A percentile compares a stretch with the other conserved stretches of the same genome.
Conservation (phyloP, 1,284 basidiomycete species). For the Volvariella surrecta region DNA sequence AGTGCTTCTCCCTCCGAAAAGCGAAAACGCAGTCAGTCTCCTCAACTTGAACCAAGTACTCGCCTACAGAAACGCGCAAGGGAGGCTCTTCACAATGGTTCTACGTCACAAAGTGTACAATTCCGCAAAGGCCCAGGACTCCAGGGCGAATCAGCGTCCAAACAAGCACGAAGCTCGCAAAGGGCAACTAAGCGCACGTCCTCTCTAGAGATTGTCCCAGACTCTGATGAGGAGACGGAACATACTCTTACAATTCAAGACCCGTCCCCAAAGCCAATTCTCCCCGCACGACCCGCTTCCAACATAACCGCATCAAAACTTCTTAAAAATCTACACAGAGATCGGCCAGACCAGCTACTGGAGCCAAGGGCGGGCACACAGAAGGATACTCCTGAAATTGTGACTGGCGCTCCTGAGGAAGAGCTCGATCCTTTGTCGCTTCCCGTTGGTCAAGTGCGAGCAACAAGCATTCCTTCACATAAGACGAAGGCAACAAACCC, state of each 20-base stretch:
- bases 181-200: conserved; percentile 13
- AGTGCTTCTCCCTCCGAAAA: conserved; percentile 4
- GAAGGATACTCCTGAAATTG: too few species aligned
- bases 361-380: too few species aligned
- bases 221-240: conserved; percentile 28
- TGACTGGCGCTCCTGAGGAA: too few species aligned
- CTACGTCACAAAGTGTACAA: too few species aligned
- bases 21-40: conserved; percentile 3
- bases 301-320: too few species aligned
- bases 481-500: conserved; percentile 41
- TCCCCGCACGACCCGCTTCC: too few species aligned
- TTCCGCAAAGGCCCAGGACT: too few species aligned
- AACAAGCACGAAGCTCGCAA: not conserved
- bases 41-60: conserved; percentile 12
- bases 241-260: too few species aligned
- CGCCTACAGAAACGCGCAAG: conserved; percentile 18
- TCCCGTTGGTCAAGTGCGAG: conserved; percentile 9
- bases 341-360: too few species aligned
- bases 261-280: too few species aligned
- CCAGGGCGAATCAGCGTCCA: conserved; percentile 2
- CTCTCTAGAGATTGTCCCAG: conserved; percentile 25
- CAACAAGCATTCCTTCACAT: conserved; percentile 28
- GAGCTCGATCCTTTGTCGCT: conserved; percentile 9
- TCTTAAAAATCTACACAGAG: too few species aligned
- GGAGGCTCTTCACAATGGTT: not conserved